phyloP scores from a whole-genome alignment of 1,284 basidiomycete species.

The Ceratobasidium sp. region DNA sequence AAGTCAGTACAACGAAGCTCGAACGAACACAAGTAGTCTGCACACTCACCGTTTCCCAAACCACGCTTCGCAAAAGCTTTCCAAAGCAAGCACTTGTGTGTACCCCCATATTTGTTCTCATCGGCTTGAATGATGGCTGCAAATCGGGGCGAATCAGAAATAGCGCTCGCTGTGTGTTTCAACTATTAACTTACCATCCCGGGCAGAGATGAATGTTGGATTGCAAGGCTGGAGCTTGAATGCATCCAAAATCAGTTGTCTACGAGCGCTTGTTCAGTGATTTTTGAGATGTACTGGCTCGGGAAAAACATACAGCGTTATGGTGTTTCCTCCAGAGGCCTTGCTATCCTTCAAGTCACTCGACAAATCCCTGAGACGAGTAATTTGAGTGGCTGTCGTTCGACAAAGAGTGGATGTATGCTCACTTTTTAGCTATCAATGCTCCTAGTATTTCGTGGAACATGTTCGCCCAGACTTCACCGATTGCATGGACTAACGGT shows the following conservation, averaged over 20 bases:
- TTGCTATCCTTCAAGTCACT: neutral
- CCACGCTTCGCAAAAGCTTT: constrained; percentile 44
- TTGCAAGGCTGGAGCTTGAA: constrained; percentile 44
- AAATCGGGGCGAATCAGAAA: too few species aligned
- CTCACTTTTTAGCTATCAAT: too few species aligned
- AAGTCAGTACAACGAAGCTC: too few species aligned
- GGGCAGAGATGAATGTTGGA: constrained; percentile 40
- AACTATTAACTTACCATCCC: constrained; percentile 27
- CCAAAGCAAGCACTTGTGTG: constrained; percentile 45
- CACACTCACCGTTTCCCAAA: constrained; percentile 16
- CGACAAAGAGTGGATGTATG: too few species aligned
- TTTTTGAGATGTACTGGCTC: neutral
- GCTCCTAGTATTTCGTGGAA: constrained; percentile 25
- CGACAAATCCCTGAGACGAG: too few species aligned
- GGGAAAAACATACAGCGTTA: constrained; percentile 6
- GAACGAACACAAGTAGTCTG: too few species aligned
- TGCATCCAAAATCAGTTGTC: constrained; percentile 38
- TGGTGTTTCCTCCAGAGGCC: neutral
- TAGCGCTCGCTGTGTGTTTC: too few species aligned
- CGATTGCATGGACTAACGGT: constrained; percentile 30
- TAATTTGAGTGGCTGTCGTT: too few species aligned
- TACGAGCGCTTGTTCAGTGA: neutral
- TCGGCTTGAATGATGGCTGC: constrained; percentile 44
- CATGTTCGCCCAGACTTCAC: constrained; percentile 41
- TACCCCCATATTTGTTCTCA: constrained; percentile 40